Evolutionary conservation across 352 stramenopile species (phyloP), one percentile per base, ranked within the genome.

Genomic region (Phytophthora rubi): DNA sequence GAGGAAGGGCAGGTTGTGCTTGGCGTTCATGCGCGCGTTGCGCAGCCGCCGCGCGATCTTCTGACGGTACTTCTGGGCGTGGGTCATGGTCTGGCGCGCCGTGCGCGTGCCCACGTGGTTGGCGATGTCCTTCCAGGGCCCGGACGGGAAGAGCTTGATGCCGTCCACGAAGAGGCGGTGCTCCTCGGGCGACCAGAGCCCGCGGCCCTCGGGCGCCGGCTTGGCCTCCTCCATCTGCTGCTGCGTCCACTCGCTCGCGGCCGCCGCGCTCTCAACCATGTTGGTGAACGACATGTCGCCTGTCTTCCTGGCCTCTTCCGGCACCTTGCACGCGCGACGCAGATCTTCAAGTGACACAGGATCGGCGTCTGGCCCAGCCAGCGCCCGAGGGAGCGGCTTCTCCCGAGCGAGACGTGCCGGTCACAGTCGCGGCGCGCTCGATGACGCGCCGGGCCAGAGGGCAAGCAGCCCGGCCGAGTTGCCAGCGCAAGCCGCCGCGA

Each of bases 1-100:
- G 48, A 79, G 82, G 75, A 87, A 90, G n/a, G 83, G 83, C 37
- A 90, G 60, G 47, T 77, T 88, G 56, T 88, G 79, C 63, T 89
- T 84, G 55, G 78, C 83, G 55, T 78, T 90, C 79, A 89, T 83
- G 47, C 85, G 81, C 62, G 87, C 82, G 44, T 91, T 91, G 51
- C 85, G 85, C 65, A 91, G 75, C 56, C 83, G 76, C 53, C 86
- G 79, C 56, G 80, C 81, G 71, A 94, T 90, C 75, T 94, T 94
- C 72, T 94, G 84, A 6, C 85, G 85, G 71, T 94, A 94, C 70
- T 95, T 95, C 44, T 95, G 85, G 65, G 87, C 87, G 72, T 94
- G 87, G 10, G 83, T 93, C 85, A 91, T 92, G 53, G 83, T 91
- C 71, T 94, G 86, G 10, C 85, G 82, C 44, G 85, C 85, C 62